Conservation (phyloP, 2,329 filamentous ascomycete species). For the Piedraia hortae region DNA sequence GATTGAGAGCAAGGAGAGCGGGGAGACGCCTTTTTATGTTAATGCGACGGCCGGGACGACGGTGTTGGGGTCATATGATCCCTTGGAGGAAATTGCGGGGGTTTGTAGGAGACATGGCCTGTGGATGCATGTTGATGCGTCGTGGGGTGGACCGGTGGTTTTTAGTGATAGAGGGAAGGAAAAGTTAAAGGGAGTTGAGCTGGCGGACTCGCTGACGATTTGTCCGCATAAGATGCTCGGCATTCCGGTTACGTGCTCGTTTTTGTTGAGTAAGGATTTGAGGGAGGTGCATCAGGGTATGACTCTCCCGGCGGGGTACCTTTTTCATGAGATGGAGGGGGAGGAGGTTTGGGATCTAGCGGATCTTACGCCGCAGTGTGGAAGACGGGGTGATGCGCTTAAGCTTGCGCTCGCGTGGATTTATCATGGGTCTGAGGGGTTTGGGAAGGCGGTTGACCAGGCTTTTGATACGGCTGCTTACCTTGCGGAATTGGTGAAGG, state of each 20-base stretch:
- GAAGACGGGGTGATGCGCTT: constrained; percentile 55
- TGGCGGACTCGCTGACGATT: constrained; percentile 58
- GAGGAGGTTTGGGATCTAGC: constrained; percentile 51
- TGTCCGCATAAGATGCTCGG: constrained; percentile 98
- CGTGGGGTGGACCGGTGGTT: constrained; percentile 64
- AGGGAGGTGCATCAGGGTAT: constrained; percentile 56
- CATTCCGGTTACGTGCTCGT: constrained; percentile 70
- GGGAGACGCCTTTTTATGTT: constrained; percentile 71
- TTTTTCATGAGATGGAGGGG: constrained; percentile 14
- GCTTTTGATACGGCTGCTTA: constrained; percentile 46
- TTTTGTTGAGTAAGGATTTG: constrained; percentile 55
- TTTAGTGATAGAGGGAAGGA: constrained; percentile 38
- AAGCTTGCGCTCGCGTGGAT: constrained; percentile 77
- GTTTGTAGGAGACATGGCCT: constrained; percentile 45
- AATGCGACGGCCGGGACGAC: constrained; percentile 91
- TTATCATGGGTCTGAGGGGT: constrained; percentile 59
- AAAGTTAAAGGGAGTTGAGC: constrained; percentile 41
- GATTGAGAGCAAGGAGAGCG: constrained; percentile 30
- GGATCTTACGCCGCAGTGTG: constrained; percentile 81
- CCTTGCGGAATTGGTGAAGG: constrained; percentile 32
- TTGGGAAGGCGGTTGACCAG: constrained; percentile 31
- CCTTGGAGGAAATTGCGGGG: constrained; percentile 38
- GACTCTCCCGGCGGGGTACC: constrained; percentile 60
- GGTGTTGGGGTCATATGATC: constrained; percentile 70
- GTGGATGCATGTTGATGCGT: constrained; percentile 84